A percentile compares a stretch with the other conserved stretches of the same genome.
phyloP scores from a whole-genome alignment of 352 stramenopile species.

The Phytophthora kernoviae region DNA sequence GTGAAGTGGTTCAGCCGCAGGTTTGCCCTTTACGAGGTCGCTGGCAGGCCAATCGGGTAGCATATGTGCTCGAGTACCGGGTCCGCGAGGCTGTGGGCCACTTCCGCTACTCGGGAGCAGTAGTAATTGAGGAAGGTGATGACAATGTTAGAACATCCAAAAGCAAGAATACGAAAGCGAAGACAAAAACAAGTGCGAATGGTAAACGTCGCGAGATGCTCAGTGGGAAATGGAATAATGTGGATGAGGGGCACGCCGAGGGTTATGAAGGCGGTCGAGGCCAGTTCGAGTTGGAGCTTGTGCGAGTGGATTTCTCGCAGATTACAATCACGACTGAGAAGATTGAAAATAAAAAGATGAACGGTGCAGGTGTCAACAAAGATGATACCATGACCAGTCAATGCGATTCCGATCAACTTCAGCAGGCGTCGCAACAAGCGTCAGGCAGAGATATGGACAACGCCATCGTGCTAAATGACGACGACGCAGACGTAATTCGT shows the following conservation, averaged over 20 bases:
- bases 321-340: conserved; percentile 22
- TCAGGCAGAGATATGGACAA: conserved; percentile 1
- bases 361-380: not conserved
- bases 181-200: conserved; percentile 9
- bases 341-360: conserved; percentile 9
- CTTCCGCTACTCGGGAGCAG: conserved; percentile 64
- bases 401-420: not conserved
- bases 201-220: conserved; percentile 36
- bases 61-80: conserved; percentile 65
- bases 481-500: conserved; percentile 35
- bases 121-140: conserved; percentile 32
- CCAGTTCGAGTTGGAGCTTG: conserved; percentile 59
- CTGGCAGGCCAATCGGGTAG: conserved; percentile 61
- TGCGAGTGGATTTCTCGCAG: conserved; percentile 34
- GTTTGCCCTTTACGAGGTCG: conserved; percentile 50
- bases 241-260: conserved; percentile 50
- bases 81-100: conserved; percentile 67
- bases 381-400: not conserved
- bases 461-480: conserved; percentile 19
- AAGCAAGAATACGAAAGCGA: conserved; percentile 6
- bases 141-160: not conserved
- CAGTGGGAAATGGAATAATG: conserved; percentile 62
- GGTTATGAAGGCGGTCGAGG: conserved; percentile 62
- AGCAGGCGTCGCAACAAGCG: not conserved
- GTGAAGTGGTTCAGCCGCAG: conserved; percentile 67